A percentile compares a stretch with the other conserved stretches of the same genome.
Conservation (phyloP, 768 basidiomycete species). For the Pleurotus tuoliensis region DNA sequence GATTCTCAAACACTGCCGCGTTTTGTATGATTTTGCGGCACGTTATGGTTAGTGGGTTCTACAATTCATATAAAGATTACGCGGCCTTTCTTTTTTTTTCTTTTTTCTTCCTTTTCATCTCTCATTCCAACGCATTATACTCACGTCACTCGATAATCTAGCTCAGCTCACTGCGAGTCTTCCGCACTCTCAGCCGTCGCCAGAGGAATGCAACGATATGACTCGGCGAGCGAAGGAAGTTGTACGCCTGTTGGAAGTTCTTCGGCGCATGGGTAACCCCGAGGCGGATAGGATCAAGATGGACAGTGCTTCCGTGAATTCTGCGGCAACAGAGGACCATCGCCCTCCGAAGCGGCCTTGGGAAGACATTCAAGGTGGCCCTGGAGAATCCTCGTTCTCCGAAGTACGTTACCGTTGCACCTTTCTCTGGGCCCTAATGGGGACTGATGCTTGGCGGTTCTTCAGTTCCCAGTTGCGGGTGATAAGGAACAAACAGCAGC, state of each 20-base stretch:
- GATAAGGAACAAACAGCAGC: conserved; percentile 56
- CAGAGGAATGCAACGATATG: conserved; percentile 67
- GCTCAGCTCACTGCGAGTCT: conserved; percentile 42
- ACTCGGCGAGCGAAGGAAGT: conserved; percentile 60
- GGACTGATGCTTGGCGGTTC: too few species aligned
- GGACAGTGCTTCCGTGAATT: conserved; percentile 22
- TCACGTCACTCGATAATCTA: conserved; percentile 12
- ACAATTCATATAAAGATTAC: background rate
- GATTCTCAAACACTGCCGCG: conserved; percentile 60
- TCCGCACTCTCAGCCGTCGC: conserved; percentile 47
- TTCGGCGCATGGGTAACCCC: conserved; percentile 40
- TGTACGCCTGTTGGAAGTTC: conserved; percentile 62
- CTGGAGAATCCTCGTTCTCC: conserved; percentile 15
- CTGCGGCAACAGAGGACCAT: conserved; percentile 36
- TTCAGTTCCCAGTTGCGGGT: conserved; percentile 24
- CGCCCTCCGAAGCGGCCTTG: conserved; percentile 76
- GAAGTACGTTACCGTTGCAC: conserved; percentile 25
- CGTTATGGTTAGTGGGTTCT: conserved; percentile 51
- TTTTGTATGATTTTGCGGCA: conserved; percentile 60
- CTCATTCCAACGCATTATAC: background rate
- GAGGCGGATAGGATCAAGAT: conserved; percentile 32
- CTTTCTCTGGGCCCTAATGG: too few species aligned
- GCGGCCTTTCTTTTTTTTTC: conserved; percentile 4
- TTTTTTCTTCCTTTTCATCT: conserved; percentile 10
- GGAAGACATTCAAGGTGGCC: conserved; percentile 56